Percentiles rank a stretch among this genome's conserved stretches.
Evolutionary conservation across 257 asterid species (phyloP).

Genomic region (Solanum piurae): DNA sequence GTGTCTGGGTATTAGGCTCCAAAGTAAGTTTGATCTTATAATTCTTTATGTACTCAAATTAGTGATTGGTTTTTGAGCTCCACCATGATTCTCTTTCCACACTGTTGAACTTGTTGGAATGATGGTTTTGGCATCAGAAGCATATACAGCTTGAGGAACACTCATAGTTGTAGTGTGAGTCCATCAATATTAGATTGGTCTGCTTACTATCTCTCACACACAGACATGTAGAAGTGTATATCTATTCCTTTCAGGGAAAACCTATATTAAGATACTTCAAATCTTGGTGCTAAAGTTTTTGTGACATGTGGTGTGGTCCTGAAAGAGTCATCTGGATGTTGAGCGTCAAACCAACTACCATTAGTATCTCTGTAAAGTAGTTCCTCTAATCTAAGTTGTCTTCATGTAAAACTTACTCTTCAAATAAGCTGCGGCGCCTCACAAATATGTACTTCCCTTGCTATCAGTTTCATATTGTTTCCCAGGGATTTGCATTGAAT

Average conservation of each 20-base stretch:
- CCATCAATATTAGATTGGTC: not conserved
- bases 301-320: not conserved
- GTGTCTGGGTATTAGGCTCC: slow-evolving; percentile 71
- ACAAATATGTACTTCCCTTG: not conserved
- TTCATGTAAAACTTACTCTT: not conserved
- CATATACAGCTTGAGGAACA: not conserved
- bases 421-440: not conserved
- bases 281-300: not conserved
- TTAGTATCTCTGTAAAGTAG: not conserved
- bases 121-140: not conserved
- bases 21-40: slow-evolving; percentile 39
- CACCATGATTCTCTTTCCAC: not conserved
- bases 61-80: not conserved
- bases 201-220: not conserved
- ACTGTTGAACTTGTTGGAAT: not conserved
- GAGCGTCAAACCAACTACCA: not conserved
- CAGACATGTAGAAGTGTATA: not conserved
- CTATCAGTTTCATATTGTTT: not conserved
- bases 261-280: not conserved
- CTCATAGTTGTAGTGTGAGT: not conserved
- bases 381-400: not conserved
- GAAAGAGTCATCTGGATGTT: not conserved
- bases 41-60: not conserved
- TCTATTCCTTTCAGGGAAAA: not conserved
- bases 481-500: not conserved